Conservation (phyloP, 2,329 filamentous ascomycete species). For the Aspergillus transmontanensis region DNA sequence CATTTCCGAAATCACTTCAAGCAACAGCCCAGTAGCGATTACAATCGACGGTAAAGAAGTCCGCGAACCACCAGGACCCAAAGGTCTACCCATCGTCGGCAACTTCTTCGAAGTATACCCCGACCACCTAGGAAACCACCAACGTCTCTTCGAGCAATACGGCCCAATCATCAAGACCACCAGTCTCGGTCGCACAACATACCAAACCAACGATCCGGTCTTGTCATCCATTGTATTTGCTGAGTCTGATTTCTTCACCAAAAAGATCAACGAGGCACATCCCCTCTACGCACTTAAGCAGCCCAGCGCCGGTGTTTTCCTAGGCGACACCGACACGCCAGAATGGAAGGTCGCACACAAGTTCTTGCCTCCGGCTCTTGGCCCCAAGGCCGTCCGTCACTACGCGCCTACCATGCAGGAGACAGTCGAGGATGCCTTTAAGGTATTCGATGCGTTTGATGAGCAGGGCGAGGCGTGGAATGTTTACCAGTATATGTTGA, state of each 20-base stretch:
- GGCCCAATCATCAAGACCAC: slow-evolving; percentile 56
- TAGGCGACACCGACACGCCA: slow-evolving; percentile 36
- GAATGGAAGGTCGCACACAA: slow-evolving; percentile 56
- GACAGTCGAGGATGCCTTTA: slow-evolving; percentile 55
- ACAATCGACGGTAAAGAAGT: slow-evolving; percentile 31
- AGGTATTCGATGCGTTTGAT: slow-evolving; percentile 53
- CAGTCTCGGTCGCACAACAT: slow-evolving; percentile 54
- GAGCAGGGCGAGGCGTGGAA: slow-evolving; percentile 48
- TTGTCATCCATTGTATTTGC: slow-evolving; percentile 50
- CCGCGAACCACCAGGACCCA: slow-evolving; percentile 26
- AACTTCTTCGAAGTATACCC: slow-evolving; percentile 60
- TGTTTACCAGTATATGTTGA: slow-evolving; percentile 54
- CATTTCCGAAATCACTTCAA: background rate
- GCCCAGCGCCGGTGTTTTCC: slow-evolving; percentile 32
- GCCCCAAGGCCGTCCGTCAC: slow-evolving; percentile 62
- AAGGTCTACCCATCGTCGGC: slow-evolving; percentile 45
- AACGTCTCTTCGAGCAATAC: slow-evolving; percentile 57
- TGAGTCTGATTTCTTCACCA: slow-evolving; percentile 58
- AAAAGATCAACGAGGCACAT: slow-evolving; percentile 46
- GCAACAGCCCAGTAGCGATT: slow-evolving; percentile 19
- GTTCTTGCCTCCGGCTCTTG: slow-evolving; percentile 62
- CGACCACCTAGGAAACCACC: slow-evolving; percentile 60
- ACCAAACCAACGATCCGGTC: slow-evolving; percentile 55
- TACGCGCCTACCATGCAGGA: slow-evolving; percentile 63
- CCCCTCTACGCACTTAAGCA: slow-evolving; percentile 33